Percentiles rank a stretch among this genome's conserved stretches.
Evolutionary conservation across 768 basidiomycete species (phyloP).

Genomic region (Russula vinacea): DNA sequence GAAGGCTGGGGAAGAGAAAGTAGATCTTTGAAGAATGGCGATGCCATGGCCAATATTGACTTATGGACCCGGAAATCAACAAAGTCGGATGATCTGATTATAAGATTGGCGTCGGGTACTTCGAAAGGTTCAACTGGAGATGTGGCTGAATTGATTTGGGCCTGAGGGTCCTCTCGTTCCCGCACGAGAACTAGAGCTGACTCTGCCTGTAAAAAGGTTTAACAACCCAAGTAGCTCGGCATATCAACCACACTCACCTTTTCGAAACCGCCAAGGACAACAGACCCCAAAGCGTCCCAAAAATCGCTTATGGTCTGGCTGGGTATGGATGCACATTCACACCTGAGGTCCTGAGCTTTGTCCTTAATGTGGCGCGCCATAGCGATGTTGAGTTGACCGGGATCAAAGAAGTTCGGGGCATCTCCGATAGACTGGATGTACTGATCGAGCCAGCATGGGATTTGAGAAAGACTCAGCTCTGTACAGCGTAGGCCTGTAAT

Average conservation of each 20-base stretch:
- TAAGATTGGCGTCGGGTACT: not conserved
- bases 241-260: not conserved
- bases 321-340: not conserved
- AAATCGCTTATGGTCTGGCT: not conserved
- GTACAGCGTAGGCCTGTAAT: not conserved
- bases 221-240: not conserved
- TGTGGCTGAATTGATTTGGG: not conserved
- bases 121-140: not conserved
- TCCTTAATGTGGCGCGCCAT: not conserved
- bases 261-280: not conserved
- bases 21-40: not conserved
- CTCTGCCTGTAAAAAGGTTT: not conserved
- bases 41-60: not conserved
- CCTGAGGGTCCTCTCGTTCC: not conserved
- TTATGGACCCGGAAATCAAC: not conserved
- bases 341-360: not conserved
- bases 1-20: not conserved
- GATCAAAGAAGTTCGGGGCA: not conserved
- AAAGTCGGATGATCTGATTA: not conserved
- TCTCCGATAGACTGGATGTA: not conserved
- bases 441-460: not conserved
- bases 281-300: not conserved
- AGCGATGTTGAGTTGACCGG: not conserved
- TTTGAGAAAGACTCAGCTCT: not conserved
- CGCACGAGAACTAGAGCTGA: not conserved